phyloP scores from a whole-genome alignment of 2,329 filamentous ascomycete species.

The Verticillium nubilum region DNA sequence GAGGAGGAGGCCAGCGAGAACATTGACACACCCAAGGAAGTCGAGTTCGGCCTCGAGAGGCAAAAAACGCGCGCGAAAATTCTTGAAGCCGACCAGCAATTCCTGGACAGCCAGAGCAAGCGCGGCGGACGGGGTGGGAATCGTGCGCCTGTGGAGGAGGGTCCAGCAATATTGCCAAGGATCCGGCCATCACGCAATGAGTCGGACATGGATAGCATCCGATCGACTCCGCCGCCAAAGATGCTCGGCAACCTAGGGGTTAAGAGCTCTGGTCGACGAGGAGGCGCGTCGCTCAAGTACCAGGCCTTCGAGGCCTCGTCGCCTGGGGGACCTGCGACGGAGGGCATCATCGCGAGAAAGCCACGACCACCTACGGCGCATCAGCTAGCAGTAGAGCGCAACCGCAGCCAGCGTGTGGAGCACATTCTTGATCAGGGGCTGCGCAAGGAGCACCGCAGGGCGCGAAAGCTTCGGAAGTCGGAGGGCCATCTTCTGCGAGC shows the following conservation, averaged over 20 bases:
- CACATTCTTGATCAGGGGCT: conserved; percentile 74
- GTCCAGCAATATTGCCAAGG: conserved; percentile 54
- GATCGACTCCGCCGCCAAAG: conserved; percentile 36
- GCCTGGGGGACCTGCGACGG: conserved; percentile 38
- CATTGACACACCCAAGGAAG: conserved; percentile 65
- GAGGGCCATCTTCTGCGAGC: conserved; percentile 65
- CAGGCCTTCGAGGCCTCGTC: conserved; percentile 52
- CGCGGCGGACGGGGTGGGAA: conserved; percentile 36
- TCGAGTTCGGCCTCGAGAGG: conserved; percentile 66
- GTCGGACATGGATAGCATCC: conserved; percentile 38
- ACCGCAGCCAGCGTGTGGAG: conserved; percentile 73
- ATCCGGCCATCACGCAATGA: conserved; percentile 59
- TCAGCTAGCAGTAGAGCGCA: conserved; percentile 74
- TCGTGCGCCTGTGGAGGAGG: conserved; percentile 41
- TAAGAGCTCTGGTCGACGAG: conserved; percentile 14
- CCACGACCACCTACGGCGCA: conserved; percentile 74
- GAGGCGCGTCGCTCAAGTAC: conserved; percentile 50
- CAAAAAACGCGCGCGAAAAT: conserved; percentile 70
- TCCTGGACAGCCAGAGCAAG: conserved; percentile 57
- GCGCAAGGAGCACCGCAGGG: conserved; percentile 58
- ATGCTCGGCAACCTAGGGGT: conserved; percentile 12
- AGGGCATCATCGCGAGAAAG: conserved; percentile 52
- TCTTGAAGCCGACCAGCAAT: conserved; percentile 68
- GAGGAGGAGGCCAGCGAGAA: conserved; percentile 67
- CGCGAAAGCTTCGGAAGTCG: conserved; percentile 54